Evolutionary conservation across 495 filamentous ascomycete genomes (phyloP), one percentile per base, ranked within the genome.

Genomic region (Alectoria sarmentosa): DNA sequence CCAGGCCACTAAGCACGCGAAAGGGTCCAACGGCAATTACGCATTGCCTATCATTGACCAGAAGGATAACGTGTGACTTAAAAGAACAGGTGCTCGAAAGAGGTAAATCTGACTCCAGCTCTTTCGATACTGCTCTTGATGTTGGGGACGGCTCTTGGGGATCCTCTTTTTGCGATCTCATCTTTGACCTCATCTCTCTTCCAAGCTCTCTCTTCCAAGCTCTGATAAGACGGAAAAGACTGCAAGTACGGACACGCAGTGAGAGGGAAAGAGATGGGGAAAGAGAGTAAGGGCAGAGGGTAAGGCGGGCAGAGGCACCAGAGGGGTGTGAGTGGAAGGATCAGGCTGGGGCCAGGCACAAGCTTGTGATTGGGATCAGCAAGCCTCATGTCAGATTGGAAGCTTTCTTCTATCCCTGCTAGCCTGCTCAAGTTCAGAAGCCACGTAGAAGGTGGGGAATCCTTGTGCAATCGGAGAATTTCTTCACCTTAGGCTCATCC

Each of bases 361-460:
- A 15, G 9, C 21, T 52, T 38, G 46, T 52, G 21, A 57, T 63
- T 55, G n/a, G 52, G 52, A 55, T 55, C 52, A 32, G 52, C 52
- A 8, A 55, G 52, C 30, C 48, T 30, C 14, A 26, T 48, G 36
- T n/a, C 38, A 17, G 36, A 28, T 56, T 30, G 23, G 23, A 63
- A 55, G 37, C 28, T 36, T 38, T n/a, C 21, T 17, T 21, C 62
- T 48, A 10, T 37, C 36, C 5, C 36, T 37, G 36, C 10, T 37
- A 37, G 36, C n/a, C n/a, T 4, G 30, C 26, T n/a, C 23, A n/a
- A 30, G 13, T 1, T 37, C 42, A 44, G 48, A 63, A 58, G 62
- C 2, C 54, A 30, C 54, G 26, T 34, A 46, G 39, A 64, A 64
- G 62, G 54, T 64, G 62, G 62, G 36, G 62, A 58, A 58, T 19